phyloP scores from a whole-genome alignment of 345 rosid species.

The Ailanthus altissimus region DNA sequence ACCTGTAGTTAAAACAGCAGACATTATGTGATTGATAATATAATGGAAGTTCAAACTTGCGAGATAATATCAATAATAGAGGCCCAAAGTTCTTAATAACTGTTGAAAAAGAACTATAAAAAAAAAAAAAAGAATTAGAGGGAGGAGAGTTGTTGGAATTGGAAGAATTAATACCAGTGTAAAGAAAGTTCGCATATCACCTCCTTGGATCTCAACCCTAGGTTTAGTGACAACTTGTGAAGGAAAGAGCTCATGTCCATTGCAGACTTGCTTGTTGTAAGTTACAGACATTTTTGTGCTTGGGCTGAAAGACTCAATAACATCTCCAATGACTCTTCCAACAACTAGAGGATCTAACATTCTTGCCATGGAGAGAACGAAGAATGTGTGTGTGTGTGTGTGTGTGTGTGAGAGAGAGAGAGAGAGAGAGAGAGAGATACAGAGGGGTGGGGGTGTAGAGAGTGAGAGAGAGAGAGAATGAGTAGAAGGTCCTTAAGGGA shows the following conservation, averaged over 20 bases:
- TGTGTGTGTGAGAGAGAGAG: not conserved
- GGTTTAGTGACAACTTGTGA: conserved; percentile 36
- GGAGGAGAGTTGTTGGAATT: not conserved
- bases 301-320: conserved; percentile 38
- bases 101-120: not conserved
- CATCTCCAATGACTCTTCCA: conserved; percentile 48
- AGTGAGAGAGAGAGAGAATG: not conserved
- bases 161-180: conserved; percentile 44
- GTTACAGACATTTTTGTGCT: conserved; percentile 29
- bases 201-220: conserved; percentile 42
- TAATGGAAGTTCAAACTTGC: not conserved
- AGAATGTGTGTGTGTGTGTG: no score
- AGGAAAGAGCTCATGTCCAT: conserved; percentile 42
- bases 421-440: not conserved
- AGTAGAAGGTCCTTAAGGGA: not conserved
- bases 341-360: conserved; percentile 31
- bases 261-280: conserved; percentile 36
- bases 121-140: not conserved
- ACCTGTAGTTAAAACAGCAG: conserved; percentile 37
- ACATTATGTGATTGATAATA: not conserved
- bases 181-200: conserved; percentile 59
- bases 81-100: not conserved
- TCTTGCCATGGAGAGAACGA: conserved; percentile 13
- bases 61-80: not conserved
- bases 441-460: no score